Base-by-base conservation (phyloP, 441 rosid species). In the Euphorbia schlechtendalii region DNA sequence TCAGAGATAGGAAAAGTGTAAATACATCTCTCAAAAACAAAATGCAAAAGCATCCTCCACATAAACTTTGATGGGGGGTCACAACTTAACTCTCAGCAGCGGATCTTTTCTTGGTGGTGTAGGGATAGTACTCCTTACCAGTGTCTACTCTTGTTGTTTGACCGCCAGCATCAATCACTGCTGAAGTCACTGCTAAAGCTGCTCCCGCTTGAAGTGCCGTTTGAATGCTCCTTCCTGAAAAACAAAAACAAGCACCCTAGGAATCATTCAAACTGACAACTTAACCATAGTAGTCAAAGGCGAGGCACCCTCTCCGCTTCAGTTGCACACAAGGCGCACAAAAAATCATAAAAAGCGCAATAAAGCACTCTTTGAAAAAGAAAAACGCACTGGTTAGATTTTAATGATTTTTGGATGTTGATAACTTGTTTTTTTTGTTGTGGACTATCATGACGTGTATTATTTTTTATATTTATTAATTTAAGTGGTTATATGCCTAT, bases 81-180 rank as follows among this genome's bases (percentile, higher is more conserved):
- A 25, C 61, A 78, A 69, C 59, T 78, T 76, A 82, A 71, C 84
- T 67, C 24, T 89, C 92, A 41, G 64, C 82, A 3, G 81, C 48
- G 52, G 92, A 65, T 73, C 84, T 87, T 79, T 92, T 87, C 89
- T 87, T 82, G 71, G 84, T 86, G 46, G 96, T 84, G 82, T 87
- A 87, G 9, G 92, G 86, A 67, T 83, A 87, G 57, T 87, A 89
- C 69, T 86, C 96, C 81, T 84, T 89, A 69, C 96, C 96, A 0
- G 5, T 81, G 79, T 89, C 98, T 49, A 71, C 57, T 80, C 92
- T 89, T 51, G 86, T 87, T 43, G 96, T 92, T 74, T 86, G 96
- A 59, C 87, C 92, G 25, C 96, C 96, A 8, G 84, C 77, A 74
- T 92, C 96, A 63, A 89, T 84, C 56, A 76, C 0, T 3, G 86